Evolutionary conservation across 306 rosid genomes (phyloP), one percentile per base, ranked within the genome.

Genomic region (Cucurbita pepo): DNA sequence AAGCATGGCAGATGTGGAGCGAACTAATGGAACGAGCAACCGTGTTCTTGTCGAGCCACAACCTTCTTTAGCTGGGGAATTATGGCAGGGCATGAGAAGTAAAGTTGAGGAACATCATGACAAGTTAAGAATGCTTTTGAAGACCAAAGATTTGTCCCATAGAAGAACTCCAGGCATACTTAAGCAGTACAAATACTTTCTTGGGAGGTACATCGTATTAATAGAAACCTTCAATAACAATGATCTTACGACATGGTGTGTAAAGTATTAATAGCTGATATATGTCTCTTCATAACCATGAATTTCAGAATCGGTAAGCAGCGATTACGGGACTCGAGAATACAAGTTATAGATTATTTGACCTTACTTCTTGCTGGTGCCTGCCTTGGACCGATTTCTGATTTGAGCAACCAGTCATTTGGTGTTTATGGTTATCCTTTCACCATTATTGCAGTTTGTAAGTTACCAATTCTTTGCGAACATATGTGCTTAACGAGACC

Each of bases 311-410:
- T 72, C 74, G 88, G 87, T 77, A 94, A 91, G 89, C 97, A 94
- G 82, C 83, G 96, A 75, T 83, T 89, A 37, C 82, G 97, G 80
- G 99, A 94, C 83, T 89, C 97, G 62, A 86, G 84, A 77, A 85
- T 84, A 47, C 92, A 89, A 78, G 91, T 94, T 53, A 87, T 91
- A 55, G 97, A 94, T 84, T 94, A 94, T 80, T 80, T 94, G 74
- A 94, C 91, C 80, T 81, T 94, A 75, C 85, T 94, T 58, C 96
- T 94, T 52, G 99, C 96, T 36, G 99, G 97, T 79, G 99, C 96
- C 61, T 89, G 97, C 88, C 86, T 91, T 83, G 99, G 99, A 84
- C 84, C 89, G 19, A 84, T 91, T 73, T 76, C 95, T 12, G 85
- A 86, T 72, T 48, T 79, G 21, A 83, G 83, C 67, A 97, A 94